Evolutionary conservation across 129 eudicot species (phyloP).

Genomic region (Ambrosia trifida): DNA sequence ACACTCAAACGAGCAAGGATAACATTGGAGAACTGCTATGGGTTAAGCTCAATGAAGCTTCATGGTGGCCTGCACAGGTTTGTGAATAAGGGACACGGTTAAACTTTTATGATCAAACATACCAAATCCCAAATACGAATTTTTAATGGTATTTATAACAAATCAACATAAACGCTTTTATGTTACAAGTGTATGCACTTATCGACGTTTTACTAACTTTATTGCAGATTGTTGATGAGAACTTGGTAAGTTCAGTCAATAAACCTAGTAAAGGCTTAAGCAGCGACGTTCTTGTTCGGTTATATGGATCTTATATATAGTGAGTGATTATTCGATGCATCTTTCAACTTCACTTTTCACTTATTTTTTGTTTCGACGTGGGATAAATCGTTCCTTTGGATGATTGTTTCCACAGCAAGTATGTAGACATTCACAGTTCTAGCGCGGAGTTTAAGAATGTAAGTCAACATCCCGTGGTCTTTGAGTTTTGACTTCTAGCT

Average conservation of each 20-base stretch:
- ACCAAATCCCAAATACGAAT: background rate
- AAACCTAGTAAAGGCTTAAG: slow-evolving; percentile 46
- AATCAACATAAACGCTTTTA: background rate
- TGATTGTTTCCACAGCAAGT: slow-evolving; percentile 38
- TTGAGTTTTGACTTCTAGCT: slow-evolving; percentile 20
- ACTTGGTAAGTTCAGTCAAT: slow-evolving; percentile 28
- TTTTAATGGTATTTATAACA: background rate
- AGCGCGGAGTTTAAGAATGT: slow-evolving; percentile 51
- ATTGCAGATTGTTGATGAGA: slow-evolving; percentile 55
- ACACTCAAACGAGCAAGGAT: slow-evolving; percentile 26
- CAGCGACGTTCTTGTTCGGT: slow-evolving; percentile 57
- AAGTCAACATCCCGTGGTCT: slow-evolving; percentile 32
- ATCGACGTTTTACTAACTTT: background rate
- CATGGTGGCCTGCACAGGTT: slow-evolving; percentile 85
- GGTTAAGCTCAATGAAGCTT: slow-evolving; percentile 47
- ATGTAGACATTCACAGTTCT: slow-evolving; percentile 35
- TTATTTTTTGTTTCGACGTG: background rate
- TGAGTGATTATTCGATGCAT: slow-evolving; percentile 29
- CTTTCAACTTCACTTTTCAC: background rate
- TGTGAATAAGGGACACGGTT: slow-evolving; percentile 19
- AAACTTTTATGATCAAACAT: slow-evolving; percentile 11
- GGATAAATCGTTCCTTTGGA: slow-evolving; percentile 13
- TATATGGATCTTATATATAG: slow-evolving; percentile 61
- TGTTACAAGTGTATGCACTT: background rate
- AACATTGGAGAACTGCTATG: slow-evolving; percentile 52